A percentile compares a stretch with the other conserved stretches of the same genome.
These are phyloP conservation scores for Apiospora hydei DNA, from an alignment of 2,329 filamentous ascomycete genomes.

Conservation along the genomic window DNA sequence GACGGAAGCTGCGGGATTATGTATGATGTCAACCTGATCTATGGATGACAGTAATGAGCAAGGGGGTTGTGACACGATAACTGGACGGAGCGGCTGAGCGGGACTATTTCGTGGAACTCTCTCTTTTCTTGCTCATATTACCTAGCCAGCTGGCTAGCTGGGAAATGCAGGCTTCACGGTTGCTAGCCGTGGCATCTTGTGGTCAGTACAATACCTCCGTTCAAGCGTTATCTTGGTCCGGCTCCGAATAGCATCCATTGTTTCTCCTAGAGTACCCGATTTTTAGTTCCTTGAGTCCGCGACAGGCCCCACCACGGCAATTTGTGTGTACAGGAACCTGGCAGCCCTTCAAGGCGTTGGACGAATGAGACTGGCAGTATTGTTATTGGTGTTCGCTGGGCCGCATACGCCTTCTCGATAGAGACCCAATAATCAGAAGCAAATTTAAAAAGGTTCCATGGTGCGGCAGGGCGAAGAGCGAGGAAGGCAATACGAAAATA, in stretches of 20 bases:
- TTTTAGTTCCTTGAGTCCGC: slow-evolving; percentile 1
- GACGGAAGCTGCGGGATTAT: slow-evolving; percentile 7
- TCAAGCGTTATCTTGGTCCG: slow-evolving; percentile 12
- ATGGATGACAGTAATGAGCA: slow-evolving; percentile 10
- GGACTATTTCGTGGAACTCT: slow-evolving; percentile 7
- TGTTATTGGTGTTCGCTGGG: background rate
- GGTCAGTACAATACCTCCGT: background rate
- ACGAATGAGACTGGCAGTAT: background rate
- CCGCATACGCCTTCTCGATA: background rate
- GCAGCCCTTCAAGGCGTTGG: background rate
- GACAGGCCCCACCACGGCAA: slow-evolving; percentile 7
- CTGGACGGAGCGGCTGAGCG: slow-evolving; percentile 24
- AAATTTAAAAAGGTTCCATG: background rate
- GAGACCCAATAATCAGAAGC: background rate
- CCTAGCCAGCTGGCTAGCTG: slow-evolving; percentile 1
- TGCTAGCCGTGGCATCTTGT: background rate
- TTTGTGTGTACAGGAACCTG: background rate
- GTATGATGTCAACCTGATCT: slow-evolving; percentile 25
- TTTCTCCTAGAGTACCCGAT: slow-evolving; percentile 16
- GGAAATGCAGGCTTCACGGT: background rate
- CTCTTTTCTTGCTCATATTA: background rate
- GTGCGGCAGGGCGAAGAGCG: background rate
- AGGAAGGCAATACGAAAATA: background rate
- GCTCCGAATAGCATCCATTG: background rate
- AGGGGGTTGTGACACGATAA: slow-evolving; percentile 15